A percentile compares a stretch with the other conserved stretches of the same genome.
Conservation (phyloP, 164 flowering plant genomes). For the Brasenia schreberi region DNA sequence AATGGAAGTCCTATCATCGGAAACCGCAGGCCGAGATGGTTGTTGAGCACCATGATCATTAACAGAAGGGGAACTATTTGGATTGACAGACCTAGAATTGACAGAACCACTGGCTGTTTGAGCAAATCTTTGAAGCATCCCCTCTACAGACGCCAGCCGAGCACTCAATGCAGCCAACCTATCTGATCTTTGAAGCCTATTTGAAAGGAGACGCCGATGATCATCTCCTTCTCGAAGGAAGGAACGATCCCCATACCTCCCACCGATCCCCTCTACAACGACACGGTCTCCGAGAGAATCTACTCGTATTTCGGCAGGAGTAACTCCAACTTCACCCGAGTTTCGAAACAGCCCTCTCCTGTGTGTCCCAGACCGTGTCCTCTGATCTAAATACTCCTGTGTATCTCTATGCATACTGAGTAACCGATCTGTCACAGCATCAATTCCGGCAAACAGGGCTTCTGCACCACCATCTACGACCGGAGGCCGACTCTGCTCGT, state of each 20-base stretch:
- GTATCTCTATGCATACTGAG: constrained; percentile 11
- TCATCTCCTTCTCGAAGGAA: constrained; percentile 11
- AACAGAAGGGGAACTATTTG: constrained; percentile 4
- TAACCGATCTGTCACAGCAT: neutral
- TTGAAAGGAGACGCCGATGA: constrained; percentile 6
- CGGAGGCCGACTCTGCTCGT: neutral
- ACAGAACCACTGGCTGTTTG: neutral
- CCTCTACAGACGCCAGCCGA: constrained; percentile 8
- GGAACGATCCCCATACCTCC: constrained; percentile 7
- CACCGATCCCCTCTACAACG: constrained; percentile 7
- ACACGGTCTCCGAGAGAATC: constrained; percentile 2
- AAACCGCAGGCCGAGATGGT: neutral
- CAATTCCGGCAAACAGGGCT: neutral
- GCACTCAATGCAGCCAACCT: constrained; percentile 14
- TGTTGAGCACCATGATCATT: constrained; percentile 4
- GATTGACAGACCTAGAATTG: constrained; percentile 11
- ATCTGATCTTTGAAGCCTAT: constrained; percentile 12
- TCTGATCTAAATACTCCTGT: constrained; percentile 4
- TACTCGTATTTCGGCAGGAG: constrained; percentile 7
- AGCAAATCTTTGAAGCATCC: constrained; percentile 7
- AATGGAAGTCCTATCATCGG: constrained; percentile 20
- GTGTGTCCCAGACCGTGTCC: neutral
- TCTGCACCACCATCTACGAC: neutral
- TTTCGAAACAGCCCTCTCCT: constrained; percentile 8
- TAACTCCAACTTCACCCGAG: constrained; percentile 3